Evolutionary conservation across 2,329 filamentous ascomycete genomes (phyloP).

Genomic region (Pseudovirgaria hyperparasitica): DNA sequence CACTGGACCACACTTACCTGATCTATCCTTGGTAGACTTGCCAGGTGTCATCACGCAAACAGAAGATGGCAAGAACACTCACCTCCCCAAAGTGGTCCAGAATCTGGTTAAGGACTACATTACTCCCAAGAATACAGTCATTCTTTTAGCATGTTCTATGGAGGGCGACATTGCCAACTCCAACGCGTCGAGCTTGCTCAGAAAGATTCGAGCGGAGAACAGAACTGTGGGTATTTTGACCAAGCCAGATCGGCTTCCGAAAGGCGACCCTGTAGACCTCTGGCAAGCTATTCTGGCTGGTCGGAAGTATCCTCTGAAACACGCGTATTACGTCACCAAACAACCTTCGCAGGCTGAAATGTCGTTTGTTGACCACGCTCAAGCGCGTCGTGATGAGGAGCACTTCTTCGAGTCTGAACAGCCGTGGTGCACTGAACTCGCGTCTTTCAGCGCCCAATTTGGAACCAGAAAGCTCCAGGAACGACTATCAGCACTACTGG

Average conservation of each 20-base stretch:
- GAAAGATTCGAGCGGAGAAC: slow-evolving; percentile 23
- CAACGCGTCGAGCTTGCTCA: slow-evolving; percentile 48
- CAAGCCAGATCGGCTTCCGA: slow-evolving; percentile 62
- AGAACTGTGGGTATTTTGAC: slow-evolving; percentile 57
- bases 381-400: slow-evolving; percentile 37
- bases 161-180: slow-evolving; percentile 68
- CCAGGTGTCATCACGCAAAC: slow-evolving; percentile 69
- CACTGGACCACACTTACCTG: slow-evolving; percentile 54
- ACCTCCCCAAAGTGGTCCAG: slow-evolving; percentile 58
- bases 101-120: slow-evolving; percentile 63
- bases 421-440: slow-evolving; percentile 35
- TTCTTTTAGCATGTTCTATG: slow-evolving; percentile 67
- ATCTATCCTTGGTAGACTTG: slow-evolving; percentile 73
- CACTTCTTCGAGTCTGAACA: slow-evolving; percentile 33
- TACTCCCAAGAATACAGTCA: slow-evolving; percentile 53
- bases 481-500: slow-evolving; percentile 35
- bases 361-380: slow-evolving; percentile 29
- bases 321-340: slow-evolving; percentile 71
- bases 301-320: slow-evolving; percentile 47
- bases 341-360: slow-evolving; percentile 44
- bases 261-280: slow-evolving; percentile 33
- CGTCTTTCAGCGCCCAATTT: slow-evolving; percentile 30
- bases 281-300: slow-evolving; percentile 54
- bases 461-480: slow-evolving; percentile 40
- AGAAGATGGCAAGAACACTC: slow-evolving; percentile 26